phyloP scores from a whole-genome alignment of 345 rosid species.

The Populus ilicifolia region DNA sequence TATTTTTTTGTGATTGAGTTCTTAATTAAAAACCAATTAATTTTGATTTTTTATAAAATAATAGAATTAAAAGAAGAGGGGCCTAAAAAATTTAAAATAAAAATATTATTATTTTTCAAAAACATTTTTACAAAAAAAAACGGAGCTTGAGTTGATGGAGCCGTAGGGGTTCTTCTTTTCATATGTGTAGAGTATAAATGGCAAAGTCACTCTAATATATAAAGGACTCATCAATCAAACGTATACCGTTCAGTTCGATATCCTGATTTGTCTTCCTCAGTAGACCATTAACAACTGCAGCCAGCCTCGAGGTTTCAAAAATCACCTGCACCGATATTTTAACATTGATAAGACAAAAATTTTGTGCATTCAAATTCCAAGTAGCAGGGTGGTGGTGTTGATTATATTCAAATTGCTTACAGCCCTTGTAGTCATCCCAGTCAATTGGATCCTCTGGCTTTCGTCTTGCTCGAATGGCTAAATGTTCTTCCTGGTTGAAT shows the following conservation, averaged over 20 bases:
- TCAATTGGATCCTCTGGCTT: constrained; percentile 41
- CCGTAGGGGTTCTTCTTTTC: no score
- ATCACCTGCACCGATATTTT: constrained; percentile 61
- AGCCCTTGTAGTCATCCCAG: constrained; percentile 51
- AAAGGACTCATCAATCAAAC: background rate
- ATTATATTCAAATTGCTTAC: constrained; percentile 28
- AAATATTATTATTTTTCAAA: no score
- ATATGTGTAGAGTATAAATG: no score
- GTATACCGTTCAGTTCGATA: constrained; percentile 66
- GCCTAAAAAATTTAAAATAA: no score
- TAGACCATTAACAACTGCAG: constrained; percentile 78
- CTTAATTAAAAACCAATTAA: no score
- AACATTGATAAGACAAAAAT: no score
- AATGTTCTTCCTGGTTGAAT: constrained; percentile 47
- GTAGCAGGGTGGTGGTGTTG: background rate
- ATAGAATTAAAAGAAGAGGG: no score
- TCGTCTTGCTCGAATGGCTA: constrained; percentile 38
- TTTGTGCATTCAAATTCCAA: background rate
- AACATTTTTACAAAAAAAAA: no score
- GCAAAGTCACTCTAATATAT: no score
- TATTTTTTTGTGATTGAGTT: no score
- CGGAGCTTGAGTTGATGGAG: background rate
- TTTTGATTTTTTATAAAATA: no score
- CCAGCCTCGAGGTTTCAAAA: constrained; percentile 75
- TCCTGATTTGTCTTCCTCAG: constrained; percentile 73